Base-by-base conservation (phyloP, 768 basidiomycete genomes). In the Mycena floridula region DNA sequence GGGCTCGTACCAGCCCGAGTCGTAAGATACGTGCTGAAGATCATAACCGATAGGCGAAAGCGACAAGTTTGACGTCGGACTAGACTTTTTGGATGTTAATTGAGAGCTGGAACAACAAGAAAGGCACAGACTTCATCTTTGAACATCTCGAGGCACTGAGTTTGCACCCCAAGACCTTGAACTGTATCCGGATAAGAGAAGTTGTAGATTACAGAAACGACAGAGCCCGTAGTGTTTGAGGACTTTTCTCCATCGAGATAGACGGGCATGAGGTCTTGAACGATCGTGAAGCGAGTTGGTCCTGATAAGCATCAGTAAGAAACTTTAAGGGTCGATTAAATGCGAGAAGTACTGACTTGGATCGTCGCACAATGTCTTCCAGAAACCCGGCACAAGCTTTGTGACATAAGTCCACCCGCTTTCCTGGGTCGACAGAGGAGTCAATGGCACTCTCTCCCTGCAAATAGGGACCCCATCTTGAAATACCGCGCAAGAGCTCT, bases 341-440 rank as follows among this genome's bases (percentile, higher is more conserved):
- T 23, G 32, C 24, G 36, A 35, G 22, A 49, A 16, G 39, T 2
- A 46, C 67, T 40, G 45, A 78, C 79, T 69, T 51, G 65, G 47
- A 12, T 64, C 60, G 45, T 62, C 58, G 51, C 73, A 74, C 38
- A 81, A 48, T 7, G 62, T 61, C 16, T 64, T 59, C 79, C 79
- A 81, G 48, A 72, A 77, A 37, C 54, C 58, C 22, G 78, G 76
- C 13, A 71, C 69, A 37, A 81, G 66, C n/a, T 66, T 53, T 4
- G 71, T 66, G 43, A 62, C 66, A 54, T 81, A 81, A 7, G 59
- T 42, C 58, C 59, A 65, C 16, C 58, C 59, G 16, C 54, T 47
- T 12, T 50, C 42, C 16, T 59, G 52, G 5, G 59, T 57, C 2
- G 62, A 59, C 9, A 55, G 44, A 37, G 55, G 59, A 37, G 48